Conservation (phyloP, 2,329 filamentous ascomycete species). For the Xylaria sp. region DNA sequence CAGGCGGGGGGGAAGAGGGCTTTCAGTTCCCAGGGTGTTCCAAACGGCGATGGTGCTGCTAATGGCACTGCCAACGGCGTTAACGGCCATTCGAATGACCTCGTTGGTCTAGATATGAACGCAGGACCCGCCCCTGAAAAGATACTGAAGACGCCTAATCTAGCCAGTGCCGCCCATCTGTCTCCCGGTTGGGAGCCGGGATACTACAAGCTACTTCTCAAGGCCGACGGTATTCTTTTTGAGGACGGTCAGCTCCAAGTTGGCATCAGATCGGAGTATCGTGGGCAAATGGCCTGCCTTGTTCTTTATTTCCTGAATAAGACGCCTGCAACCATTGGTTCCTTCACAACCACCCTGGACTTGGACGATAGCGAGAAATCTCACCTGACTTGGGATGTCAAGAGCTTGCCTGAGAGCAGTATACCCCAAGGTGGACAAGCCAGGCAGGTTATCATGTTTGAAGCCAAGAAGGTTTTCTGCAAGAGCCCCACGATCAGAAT, state of each 20-base stretch:
- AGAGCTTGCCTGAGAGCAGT: constrained; percentile 78
- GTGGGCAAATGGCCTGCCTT: constrained; percentile 88
- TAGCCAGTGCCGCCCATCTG: constrained; percentile 86
- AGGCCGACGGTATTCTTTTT: constrained; percentile 81
- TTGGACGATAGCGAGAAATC: constrained; percentile 62
- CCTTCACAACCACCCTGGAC: constrained; percentile 91
- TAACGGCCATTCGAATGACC: constrained; percentile 55
- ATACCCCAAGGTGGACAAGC: constrained; percentile 71
- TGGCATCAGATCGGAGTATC: constrained; percentile 87
- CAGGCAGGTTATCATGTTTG: constrained; percentile 93
- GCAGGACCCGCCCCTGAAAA: constrained; percentile 53
- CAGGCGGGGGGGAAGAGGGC: constrained; percentile 78
- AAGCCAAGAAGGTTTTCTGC: constrained; percentile 73
- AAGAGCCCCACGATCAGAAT: constrained; percentile 87
- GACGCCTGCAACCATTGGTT: constrained; percentile 74
- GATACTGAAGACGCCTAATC: constrained; percentile 65
- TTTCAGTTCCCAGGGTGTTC: constrained; percentile 59
- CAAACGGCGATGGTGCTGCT: constrained; percentile 43
- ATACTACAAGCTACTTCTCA: constrained; percentile 75
- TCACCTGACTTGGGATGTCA: constrained; percentile 77
- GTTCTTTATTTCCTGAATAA: constrained; percentile 97
- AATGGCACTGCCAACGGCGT: constrained; percentile 44
- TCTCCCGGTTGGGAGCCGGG: constrained; percentile 93
- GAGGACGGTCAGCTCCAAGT: constrained; percentile 93
- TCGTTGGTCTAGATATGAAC: constrained; percentile 78